Conservation (phyloP, 192 early-diverging fungal genomes). For the Entomortierella chlamydospora region DNA sequence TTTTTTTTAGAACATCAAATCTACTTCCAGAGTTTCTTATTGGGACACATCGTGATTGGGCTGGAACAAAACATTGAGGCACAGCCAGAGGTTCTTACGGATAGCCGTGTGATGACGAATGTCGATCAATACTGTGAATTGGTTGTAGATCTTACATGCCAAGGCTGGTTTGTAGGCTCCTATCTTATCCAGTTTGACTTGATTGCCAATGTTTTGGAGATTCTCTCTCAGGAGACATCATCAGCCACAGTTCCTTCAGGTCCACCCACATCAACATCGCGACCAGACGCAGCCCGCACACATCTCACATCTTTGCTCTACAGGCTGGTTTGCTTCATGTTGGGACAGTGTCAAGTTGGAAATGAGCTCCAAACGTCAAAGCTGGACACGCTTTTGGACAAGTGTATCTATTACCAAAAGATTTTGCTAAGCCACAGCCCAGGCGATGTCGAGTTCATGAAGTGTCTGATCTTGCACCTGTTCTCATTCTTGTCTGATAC, state of each 20-base stretch:
- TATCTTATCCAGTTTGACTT: conserved; percentile 55
- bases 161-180: conserved; percentile 44
- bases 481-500: conserved; percentile 62
- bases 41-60: conserved; percentile 48
- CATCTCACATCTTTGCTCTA: conserved; percentile 58
- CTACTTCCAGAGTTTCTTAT: conserved; percentile 47
- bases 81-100: conserved; percentile 35
- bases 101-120: conserved; percentile 48
- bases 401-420: conserved; percentile 74
- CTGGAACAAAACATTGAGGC: conserved; percentile 49
- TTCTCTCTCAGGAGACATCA: conserved; percentile 42
- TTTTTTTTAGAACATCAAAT: conserved; percentile 46
- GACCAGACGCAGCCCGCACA: conserved; percentile 34
- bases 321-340: conserved; percentile 62
- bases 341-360: conserved; percentile 54
- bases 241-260: conserved; percentile 12
- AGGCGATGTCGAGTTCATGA: conserved; percentile 73
- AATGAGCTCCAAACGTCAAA: conserved; percentile 56
- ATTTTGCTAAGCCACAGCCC: conserved; percentile 65
- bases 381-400: conserved; percentile 58
- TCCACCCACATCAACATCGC: conserved; percentile 34
- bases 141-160: conserved; percentile 47
- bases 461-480: conserved; percentile 70
- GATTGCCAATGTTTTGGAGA: conserved; percentile 67
- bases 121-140: conserved; percentile 49